Evolutionary conservation across 768 basidiomycete genomes (phyloP), one percentile per base, ranked within the genome.

Genomic region (Suillus ampliporus): DNA sequence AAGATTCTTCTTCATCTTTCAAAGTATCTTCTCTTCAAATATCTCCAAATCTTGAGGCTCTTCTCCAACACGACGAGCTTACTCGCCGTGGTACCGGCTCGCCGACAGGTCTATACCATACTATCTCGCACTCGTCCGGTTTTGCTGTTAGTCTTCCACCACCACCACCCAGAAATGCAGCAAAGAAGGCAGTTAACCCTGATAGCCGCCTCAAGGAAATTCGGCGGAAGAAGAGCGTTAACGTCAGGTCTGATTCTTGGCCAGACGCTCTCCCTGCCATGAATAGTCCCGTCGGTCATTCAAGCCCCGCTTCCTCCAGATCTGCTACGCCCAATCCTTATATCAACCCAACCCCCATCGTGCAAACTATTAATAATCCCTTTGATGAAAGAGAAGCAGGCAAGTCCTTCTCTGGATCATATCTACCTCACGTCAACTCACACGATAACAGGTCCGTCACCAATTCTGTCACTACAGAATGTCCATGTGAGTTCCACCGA

Each of bases 21-120:
- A 38, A 61, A 1, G 51, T 62, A 28, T 13, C 69, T 11, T 73
- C 79, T 1, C 71, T 87, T 51, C 74, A 80, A 13, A 88, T 88
- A 57, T 87, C 85, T 2, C 83, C 86, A 0, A 81, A 88, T 66
- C 80, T 87, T 51, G 83, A 88, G 64, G 87, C 86, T 28, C 67
- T 88, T 9, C 76, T 88, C 57, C 82, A 86, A 68, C 83, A 86
- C 63, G 87, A 87, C 56, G 83, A 86, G 57, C 79, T 77, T 57
- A 75, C 75, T n/a, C 80, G 84, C 23, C 69, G 71, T 47, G 74
- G 52, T 15, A 59, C 69, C 69, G 43, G 57, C 31, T 72, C 76
- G 5, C 71, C 69, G 15, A 73, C 69, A 5, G 67, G 50, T 58
- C 17, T 57, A 15, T 54, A 59, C 58, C 13, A 62, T 43, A 3